These are phyloP conservation scores for Chlorella sp. DNA, from an alignment of 139 green algal species.

Conservation along the genomic window DNA sequence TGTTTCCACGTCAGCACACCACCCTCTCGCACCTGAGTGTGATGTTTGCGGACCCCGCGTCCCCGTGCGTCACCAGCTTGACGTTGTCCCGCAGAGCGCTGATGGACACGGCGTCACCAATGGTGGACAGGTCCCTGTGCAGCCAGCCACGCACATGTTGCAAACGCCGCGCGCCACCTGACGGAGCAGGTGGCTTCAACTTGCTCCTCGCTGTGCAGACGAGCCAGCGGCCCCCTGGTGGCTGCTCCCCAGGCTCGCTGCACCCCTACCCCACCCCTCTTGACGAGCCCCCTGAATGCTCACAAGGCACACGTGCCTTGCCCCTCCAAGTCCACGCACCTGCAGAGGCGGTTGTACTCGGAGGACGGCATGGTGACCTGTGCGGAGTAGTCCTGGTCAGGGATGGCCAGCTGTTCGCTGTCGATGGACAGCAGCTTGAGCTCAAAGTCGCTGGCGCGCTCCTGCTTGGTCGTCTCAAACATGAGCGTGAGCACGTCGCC, in stretches of 20 bases:
- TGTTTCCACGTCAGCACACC: no score
- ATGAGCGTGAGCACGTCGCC: slow-evolving; percentile 93
- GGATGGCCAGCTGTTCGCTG: slow-evolving; percentile 95
- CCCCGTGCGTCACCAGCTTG: slow-evolving; percentile 90
- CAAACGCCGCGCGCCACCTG: no score
- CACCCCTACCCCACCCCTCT: no score
- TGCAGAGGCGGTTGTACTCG: slow-evolving; percentile 91
- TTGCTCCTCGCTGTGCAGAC: no score
- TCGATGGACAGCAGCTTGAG: slow-evolving; percentile 99
- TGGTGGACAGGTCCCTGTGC: slow-evolving; percentile 46
- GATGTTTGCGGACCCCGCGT: slow-evolving; percentile 95
- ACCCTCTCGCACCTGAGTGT: slow-evolving; percentile 52
- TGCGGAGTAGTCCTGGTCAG: slow-evolving; percentile 88
- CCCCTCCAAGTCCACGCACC: no score
- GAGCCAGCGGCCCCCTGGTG: no score
- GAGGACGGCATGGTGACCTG: slow-evolving; percentile 51
- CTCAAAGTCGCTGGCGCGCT: slow-evolving; percentile 81
- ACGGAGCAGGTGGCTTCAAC: no score
- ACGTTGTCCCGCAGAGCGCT: slow-evolving; percentile 93
- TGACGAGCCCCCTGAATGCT: no score
- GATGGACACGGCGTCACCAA: slow-evolving; percentile 93
- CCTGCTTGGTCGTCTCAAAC: slow-evolving; percentile 70
- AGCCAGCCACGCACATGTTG: no score
- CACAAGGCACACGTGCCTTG: no score
- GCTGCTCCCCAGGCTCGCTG: no score